phyloP scores from a whole-genome alignment of 305 asterid genomes.

The Fraxinus floribunda region DNA sequence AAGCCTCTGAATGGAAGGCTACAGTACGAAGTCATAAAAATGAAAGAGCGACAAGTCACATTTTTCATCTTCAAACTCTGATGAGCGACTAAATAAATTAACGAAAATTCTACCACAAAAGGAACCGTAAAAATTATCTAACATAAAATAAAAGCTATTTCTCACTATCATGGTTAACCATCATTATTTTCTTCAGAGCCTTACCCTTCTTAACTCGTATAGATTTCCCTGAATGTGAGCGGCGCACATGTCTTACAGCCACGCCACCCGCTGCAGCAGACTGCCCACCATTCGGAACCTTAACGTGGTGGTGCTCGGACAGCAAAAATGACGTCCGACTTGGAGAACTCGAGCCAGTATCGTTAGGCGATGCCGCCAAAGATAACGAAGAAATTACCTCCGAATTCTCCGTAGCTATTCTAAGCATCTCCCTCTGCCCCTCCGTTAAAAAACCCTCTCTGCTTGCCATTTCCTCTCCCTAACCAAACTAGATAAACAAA shows the following conservation, averaged over 20 bases:
- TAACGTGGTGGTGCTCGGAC: slow-evolving; percentile 61
- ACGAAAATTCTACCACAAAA: not conserved
- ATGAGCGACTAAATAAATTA: not conserved
- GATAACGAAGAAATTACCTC: slow-evolving; percentile 64
- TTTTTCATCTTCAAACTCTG: not conserved
- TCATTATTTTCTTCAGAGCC: not conserved
- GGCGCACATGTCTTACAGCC: slow-evolving; percentile 70
- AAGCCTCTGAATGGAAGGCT: slow-evolving; percentile 2
- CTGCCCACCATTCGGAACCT: slow-evolving; percentile 68
- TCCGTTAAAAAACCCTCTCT: slow-evolving; percentile 86
- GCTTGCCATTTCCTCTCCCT: slow-evolving; percentile 65
- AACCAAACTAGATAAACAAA: slow-evolving; percentile 24
- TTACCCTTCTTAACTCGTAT: slow-evolving; percentile 87
- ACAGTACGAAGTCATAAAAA: not conserved
- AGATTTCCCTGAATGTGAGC: slow-evolving; percentile 79
- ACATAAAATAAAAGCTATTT: not conserved
- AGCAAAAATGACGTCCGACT: slow-evolving; percentile 39
- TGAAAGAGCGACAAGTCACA: not conserved
- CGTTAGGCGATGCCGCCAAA: slow-evolving; percentile 56
- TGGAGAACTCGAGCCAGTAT: slow-evolving; percentile 47
- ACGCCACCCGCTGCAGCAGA: slow-evolving; percentile 62
- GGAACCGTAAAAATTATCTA: not conserved
- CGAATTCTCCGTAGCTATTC: slow-evolving; percentile 70
- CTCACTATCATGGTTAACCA: not conserved
- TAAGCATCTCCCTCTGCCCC: slow-evolving; percentile 85